These are phyloP conservation scores for Chlamydomonas incerta DNA, from an alignment of 139 green algal species.

Conservation along the genomic window DNA sequence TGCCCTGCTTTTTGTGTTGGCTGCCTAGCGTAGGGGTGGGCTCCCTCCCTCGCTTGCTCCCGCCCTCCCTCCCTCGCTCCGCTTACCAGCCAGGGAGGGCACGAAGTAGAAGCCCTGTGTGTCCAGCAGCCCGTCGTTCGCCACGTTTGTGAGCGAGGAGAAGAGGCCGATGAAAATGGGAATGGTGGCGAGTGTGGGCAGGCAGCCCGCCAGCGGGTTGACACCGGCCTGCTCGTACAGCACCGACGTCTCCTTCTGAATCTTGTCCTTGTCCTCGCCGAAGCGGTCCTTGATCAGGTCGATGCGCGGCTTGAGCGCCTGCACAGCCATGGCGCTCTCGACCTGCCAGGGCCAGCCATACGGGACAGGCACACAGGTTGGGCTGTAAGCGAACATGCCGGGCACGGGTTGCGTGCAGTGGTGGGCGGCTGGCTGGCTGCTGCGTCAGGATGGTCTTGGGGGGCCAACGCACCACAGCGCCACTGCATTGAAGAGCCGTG, in stretches of 20 bases:
- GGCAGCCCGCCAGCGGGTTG: slow-evolving; percentile 88
- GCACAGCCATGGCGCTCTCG: slow-evolving; percentile 81
- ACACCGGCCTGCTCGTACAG: slow-evolving; percentile 92
- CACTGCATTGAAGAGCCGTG: no score
- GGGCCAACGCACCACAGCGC: no score
- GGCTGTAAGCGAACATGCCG: no score
- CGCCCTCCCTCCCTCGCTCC: no score
- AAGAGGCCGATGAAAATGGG: slow-evolving; percentile 95
- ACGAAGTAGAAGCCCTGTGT: slow-evolving; percentile 92
- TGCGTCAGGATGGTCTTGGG: not conserved
- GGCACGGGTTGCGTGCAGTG: not conserved
- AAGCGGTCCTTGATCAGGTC: slow-evolving; percentile 93
- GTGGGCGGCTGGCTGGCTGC: not conserved
- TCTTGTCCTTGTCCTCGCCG: slow-evolving; percentile 87
- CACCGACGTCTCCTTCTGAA: slow-evolving; percentile 82
- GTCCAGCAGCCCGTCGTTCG: slow-evolving; percentile 65
- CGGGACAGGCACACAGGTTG: no score
- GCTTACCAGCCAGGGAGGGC: slow-evolving; percentile 82
- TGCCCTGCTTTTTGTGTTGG: no score
- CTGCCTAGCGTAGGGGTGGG: no score
- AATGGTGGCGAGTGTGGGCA: slow-evolving; percentile 92
- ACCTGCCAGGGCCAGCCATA: slow-evolving; percentile 72
- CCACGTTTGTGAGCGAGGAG: slow-evolving; percentile 67
- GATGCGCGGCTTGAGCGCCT: slow-evolving; percentile 89
- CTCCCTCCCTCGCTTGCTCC: no score